Evolutionary conservation across 106 monocot species (phyloP).

Genomic region (Acorus gramineus): DNA sequence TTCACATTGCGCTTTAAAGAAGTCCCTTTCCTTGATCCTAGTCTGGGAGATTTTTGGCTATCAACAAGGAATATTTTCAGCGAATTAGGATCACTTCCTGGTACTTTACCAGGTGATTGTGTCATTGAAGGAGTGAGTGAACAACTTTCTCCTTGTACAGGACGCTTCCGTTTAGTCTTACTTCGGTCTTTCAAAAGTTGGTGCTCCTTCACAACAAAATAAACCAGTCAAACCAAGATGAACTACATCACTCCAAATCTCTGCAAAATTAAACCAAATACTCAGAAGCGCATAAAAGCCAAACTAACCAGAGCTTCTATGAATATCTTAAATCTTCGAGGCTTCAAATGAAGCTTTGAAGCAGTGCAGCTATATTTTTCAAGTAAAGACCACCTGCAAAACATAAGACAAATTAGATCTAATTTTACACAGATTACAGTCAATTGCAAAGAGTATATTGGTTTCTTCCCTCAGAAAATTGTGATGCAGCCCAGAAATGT

Average conservation of each 20-base stretch:
- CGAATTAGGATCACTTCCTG: slow-evolving; percentile 33
- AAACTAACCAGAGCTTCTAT: slow-evolving; percentile 81
- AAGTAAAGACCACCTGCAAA: slow-evolving; percentile 94
- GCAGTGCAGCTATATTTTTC: slow-evolving; percentile 96
- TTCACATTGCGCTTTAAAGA: slow-evolving; percentile 32
- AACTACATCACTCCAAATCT: background rate
- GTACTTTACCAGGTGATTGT: slow-evolving; percentile 21
- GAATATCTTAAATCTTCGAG: slow-evolving; percentile 93
- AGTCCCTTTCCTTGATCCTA: slow-evolving; percentile 32
- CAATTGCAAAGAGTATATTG: no score
- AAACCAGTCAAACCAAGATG: background rate
- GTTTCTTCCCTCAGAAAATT: no score
- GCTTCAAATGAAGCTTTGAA: slow-evolving; percentile 91
- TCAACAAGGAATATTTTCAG: slow-evolving; percentile 43
- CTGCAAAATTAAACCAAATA: background rate
- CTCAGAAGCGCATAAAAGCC: slow-evolving; percentile 1
- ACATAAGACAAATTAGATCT: background rate
- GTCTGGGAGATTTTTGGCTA: slow-evolving; percentile 30
- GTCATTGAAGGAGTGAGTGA: slow-evolving; percentile 22
- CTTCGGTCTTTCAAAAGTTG: slow-evolving; percentile 88
- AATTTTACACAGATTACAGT: no score
- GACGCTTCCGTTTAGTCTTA: slow-evolving; percentile 59
- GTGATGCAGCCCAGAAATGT: no score
- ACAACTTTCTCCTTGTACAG: slow-evolving; percentile 44
- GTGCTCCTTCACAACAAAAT: slow-evolving; percentile 42